Evolutionary conservation across 106 monocot species (phyloP).

Genomic region (Agapanthus africanus): DNA sequence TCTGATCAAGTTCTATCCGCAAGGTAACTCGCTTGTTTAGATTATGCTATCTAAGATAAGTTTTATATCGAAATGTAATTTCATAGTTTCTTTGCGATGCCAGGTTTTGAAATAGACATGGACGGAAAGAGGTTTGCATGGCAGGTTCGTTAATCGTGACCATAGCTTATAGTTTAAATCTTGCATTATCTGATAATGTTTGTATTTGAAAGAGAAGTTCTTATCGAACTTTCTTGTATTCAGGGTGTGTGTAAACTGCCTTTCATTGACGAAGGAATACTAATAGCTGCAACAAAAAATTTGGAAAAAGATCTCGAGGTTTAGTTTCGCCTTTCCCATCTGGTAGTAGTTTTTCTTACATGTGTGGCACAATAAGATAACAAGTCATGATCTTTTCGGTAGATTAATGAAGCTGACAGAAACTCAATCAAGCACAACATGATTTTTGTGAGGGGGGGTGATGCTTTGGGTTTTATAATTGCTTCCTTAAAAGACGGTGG

Average conservation of each 20-base stretch:
- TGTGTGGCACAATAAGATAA: not conserved
- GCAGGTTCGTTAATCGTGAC: slow-evolving; percentile 51
- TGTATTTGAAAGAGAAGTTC: not conserved
- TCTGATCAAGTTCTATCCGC: slow-evolving; percentile 36
- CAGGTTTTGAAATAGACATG: slow-evolving; percentile 38
- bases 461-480: not conserved
- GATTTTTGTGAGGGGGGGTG: not conserved
- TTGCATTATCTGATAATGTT: not conserved
- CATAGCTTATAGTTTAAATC: not conserved
- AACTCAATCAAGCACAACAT: not conserved
- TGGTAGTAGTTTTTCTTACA: not conserved
- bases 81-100: not conserved
- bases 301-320: slow-evolving; percentile 2
- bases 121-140: slow-evolving; percentile 43
- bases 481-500: not conserved
- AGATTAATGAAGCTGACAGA: not conserved
- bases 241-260: slow-evolving; percentile 8
- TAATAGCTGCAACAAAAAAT: not conserved
- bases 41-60: not conserved
- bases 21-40: slow-evolving; percentile 14
- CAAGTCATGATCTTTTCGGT: not conserved
- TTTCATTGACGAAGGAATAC: slow-evolving; percentile 1
- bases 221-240: not conserved
- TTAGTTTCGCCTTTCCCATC: not conserved
- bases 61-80: no score